Conservation (phyloP, 345 rosid genomes). For the Salix purpurea region DNA sequence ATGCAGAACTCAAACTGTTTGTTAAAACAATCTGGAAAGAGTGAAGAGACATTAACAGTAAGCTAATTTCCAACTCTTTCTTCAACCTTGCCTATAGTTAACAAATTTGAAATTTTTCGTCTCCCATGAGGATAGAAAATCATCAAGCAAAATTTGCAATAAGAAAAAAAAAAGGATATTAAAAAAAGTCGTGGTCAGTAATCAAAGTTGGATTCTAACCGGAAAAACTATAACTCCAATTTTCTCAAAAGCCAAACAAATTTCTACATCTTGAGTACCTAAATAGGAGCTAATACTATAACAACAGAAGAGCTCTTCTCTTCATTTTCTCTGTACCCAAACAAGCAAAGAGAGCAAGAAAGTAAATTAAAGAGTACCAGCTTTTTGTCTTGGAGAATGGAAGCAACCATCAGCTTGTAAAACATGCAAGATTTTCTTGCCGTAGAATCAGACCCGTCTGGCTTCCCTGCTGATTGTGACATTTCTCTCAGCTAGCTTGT, state of each 20-base stretch:
- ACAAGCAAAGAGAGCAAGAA: conserved; percentile 2
- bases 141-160: neutral
- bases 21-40: neutral
- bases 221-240: neutral
- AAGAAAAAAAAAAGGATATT: neutral
- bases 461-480: conserved; percentile 19
- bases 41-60: neutral
- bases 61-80: neutral
- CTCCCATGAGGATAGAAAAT: neutral
- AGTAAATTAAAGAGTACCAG: conserved; percentile 17
- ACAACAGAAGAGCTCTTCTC: neutral
- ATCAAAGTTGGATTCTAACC: neutral
- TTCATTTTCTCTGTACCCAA: conserved; percentile 1
- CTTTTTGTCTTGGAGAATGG: conserved; percentile 37
- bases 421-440: conserved; percentile 31
- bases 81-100: neutral
- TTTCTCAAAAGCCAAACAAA: conserved; percentile 2
- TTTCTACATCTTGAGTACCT: neutral
- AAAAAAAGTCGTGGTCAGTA: neutral
- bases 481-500: neutral
- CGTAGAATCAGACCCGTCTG: conserved; percentile 13
- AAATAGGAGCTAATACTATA: neutral
- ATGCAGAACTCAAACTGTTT: neutral
- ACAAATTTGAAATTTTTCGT: neutral
- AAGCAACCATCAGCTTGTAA: conserved; percentile 31